Conservation (phyloP, 345 rosid species). For the Pugionium cornutum region DNA sequence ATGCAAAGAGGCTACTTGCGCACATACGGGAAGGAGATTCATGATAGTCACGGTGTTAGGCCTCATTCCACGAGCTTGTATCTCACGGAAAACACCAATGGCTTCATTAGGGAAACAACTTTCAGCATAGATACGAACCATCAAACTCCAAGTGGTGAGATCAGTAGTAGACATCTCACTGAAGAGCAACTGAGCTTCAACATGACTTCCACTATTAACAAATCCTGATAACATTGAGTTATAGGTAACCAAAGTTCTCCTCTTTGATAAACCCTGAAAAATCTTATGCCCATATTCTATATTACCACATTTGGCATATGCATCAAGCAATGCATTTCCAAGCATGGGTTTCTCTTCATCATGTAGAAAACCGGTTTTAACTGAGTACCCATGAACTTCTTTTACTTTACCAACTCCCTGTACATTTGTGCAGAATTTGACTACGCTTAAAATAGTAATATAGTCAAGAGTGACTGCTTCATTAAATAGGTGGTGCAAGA, state of each 20-base stretch:
- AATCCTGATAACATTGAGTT: constrained; percentile 68
- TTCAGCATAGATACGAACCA: constrained; percentile 67
- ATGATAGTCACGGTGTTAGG: constrained; percentile 73
- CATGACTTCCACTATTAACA: constrained; percentile 52
- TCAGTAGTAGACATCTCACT: constrained; percentile 50
- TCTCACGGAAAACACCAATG: constrained; percentile 50
- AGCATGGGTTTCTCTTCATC: constrained; percentile 46
- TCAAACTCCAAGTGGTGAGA: constrained; percentile 84
- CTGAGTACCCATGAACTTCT: constrained; percentile 70
- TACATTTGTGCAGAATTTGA: constrained; percentile 34
- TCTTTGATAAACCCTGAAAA: constrained; percentile 53
- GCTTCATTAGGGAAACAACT: constrained; percentile 56
- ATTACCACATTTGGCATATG: constrained; percentile 69
- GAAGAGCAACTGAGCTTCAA: constrained; percentile 51
- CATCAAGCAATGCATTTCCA: constrained; percentile 69
- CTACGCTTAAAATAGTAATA: constrained; percentile 37
- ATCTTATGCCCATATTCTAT: constrained; percentile 58
- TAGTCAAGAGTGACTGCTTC: constrained; percentile 50
- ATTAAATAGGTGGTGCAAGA: constrained; percentile 49
- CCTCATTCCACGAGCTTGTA: constrained; percentile 63
- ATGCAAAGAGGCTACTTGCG: constrained; percentile 59
- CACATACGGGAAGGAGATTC: constrained; percentile 74
- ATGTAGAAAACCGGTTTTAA: constrained; percentile 50
- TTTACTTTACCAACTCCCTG: constrained; percentile 52
- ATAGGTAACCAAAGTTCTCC: constrained; percentile 52